Conservation (phyloP, 495 filamentous ascomycete species). For the Penicillium tannophilum region DNA sequence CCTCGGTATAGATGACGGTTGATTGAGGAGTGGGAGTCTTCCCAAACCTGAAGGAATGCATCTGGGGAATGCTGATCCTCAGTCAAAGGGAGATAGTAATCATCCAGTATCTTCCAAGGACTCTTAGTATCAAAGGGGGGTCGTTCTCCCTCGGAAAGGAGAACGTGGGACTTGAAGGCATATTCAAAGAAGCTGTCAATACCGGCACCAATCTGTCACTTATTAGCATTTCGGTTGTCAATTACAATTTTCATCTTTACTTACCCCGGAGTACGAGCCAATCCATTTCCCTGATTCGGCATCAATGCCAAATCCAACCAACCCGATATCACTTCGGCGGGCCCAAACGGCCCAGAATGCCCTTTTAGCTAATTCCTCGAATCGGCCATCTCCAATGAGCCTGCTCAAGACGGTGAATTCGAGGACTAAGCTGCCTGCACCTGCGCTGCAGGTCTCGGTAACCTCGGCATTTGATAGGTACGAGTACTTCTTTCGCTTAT, state of each 20-base stretch:
- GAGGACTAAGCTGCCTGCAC: constrained; percentile 88
- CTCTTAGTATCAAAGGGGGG: constrained; percentile 34
- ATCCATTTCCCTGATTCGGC: constrained; percentile 91
- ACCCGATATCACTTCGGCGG: constrained; percentile 76
- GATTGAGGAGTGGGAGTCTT: constrained; percentile 79
- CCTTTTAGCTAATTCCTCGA: constrained; percentile 83
- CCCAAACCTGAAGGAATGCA: constrained; percentile 82
- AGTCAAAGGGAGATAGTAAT: constrained; percentile 58
- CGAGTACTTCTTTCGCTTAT: constrained; percentile 19
- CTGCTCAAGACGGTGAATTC: constrained; percentile 91
- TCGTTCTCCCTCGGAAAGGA: constrained; percentile 68
- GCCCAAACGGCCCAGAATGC: constrained; percentile 97
- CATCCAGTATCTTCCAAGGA: constrained; percentile 41
- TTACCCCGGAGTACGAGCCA: constrained; percentile 73
- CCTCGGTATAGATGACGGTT: constrained; percentile 78
- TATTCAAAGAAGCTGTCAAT: constrained; percentile 99
- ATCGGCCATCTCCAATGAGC: constrained; percentile 81
- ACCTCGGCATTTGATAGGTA: constrained; percentile 59
- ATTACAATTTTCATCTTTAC: constrained; percentile 14
- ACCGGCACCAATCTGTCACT: constrained; percentile 75
- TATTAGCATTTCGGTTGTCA: constrained; percentile 16
- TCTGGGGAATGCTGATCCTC: constrained; percentile 70
- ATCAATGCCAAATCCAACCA: constrained; percentile 93
- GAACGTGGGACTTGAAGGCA: constrained; percentile 87
- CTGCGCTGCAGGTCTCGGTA: constrained; percentile 95